phyloP scores from a whole-genome alignment of 2,329 filamentous ascomycete species.

The Aureobasidium sp. region DNA sequence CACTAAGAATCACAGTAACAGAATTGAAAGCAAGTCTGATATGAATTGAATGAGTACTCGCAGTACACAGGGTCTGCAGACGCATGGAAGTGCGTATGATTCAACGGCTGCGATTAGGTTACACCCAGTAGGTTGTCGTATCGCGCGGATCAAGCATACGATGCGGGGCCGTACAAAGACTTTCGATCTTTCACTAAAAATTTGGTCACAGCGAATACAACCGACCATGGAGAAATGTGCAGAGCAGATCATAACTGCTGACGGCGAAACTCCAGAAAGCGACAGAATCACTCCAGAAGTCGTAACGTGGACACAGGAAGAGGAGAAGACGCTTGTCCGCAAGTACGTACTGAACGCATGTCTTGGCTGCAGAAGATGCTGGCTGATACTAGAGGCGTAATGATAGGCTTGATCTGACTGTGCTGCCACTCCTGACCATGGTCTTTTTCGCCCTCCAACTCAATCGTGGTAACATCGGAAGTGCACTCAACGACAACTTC shows the following conservation, averaged over 20 bases:
- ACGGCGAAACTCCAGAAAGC: not conserved
- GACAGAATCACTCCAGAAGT: not conserved
- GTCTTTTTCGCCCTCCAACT: constrained; percentile 22
- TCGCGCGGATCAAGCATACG: too few species aligned
- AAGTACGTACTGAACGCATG: not conserved
- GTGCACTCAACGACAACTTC: constrained; percentile 28
- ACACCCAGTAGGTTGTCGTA: too few species aligned
- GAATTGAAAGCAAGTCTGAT: too few species aligned
- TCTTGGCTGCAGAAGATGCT: constrained; percentile 24
- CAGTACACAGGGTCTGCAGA: too few species aligned
- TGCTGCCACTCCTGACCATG: constrained; percentile 19
- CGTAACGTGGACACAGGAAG: constrained; percentile 2
- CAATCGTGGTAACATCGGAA: constrained; percentile 29
- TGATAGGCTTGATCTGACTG: constrained; percentile 28
- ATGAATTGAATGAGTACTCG: too few species aligned
- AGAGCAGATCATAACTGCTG: not conserved
- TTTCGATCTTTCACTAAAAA: too few species aligned
- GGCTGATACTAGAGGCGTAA: constrained; percentile 28
- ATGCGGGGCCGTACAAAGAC: too few species aligned
- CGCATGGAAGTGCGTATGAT: too few species aligned
- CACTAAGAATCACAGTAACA: too few species aligned
- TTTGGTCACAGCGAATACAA: too few species aligned
- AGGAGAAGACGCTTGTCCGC: not conserved
- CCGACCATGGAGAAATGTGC: not conserved
- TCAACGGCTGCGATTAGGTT: too few species aligned